A percentile compares a stretch with the other conserved stretches of the same genome.
Evolutionary conservation across 2,329 filamentous ascomycete genomes (phyloP).

Genomic region (Colletotrichum tropicale): DNA sequence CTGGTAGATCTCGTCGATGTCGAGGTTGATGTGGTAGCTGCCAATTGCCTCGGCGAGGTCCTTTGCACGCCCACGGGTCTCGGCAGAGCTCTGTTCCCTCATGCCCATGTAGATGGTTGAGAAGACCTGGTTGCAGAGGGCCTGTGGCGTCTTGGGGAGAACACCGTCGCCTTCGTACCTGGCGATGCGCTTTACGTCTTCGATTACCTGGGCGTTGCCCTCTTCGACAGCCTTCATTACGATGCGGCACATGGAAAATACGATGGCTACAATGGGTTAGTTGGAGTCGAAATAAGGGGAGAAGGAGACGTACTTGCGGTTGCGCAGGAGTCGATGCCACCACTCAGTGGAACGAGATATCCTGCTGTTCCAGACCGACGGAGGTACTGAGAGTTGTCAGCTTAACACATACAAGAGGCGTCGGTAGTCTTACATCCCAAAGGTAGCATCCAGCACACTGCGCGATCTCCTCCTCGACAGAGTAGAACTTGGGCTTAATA

Average conservation of each 20-base stretch:
- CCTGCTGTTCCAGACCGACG: constrained; percentile 42
- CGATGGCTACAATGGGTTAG: constrained; percentile 28
- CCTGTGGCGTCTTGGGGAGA: constrained; percentile 59
- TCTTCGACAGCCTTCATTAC: constrained; percentile 56
- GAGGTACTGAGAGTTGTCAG: constrained; percentile 11
- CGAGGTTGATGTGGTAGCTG: constrained; percentile 72
- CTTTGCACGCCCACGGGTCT: constrained; percentile 71
- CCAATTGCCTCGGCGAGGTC: constrained; percentile 67
- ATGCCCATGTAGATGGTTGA: constrained; percentile 74
- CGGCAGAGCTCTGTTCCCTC: constrained; percentile 65
- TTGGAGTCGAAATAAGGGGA: background rate
- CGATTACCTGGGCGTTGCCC: constrained; percentile 41
- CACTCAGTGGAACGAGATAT: constrained; percentile 58
- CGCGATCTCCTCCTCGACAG: constrained; percentile 71
- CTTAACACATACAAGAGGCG: background rate
- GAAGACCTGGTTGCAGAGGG: constrained; percentile 51
- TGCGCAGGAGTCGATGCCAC: constrained; percentile 64
- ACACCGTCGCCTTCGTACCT: constrained; percentile 26
- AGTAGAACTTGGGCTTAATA: constrained; percentile 57
- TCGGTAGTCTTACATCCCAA: constrained; percentile 50
- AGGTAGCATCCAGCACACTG: constrained; percentile 69
- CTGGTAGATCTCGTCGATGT: constrained; percentile 72
- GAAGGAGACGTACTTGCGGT: constrained; percentile 35
- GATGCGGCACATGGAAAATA: constrained; percentile 57
- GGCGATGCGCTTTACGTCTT: constrained; percentile 40